Percentiles rank a stretch among this genome's conserved stretches.
These are phyloP conservation scores for Heliophila coronopifolia DNA, from an alignment of 441 rosid species.

Conservation along the genomic window DNA sequence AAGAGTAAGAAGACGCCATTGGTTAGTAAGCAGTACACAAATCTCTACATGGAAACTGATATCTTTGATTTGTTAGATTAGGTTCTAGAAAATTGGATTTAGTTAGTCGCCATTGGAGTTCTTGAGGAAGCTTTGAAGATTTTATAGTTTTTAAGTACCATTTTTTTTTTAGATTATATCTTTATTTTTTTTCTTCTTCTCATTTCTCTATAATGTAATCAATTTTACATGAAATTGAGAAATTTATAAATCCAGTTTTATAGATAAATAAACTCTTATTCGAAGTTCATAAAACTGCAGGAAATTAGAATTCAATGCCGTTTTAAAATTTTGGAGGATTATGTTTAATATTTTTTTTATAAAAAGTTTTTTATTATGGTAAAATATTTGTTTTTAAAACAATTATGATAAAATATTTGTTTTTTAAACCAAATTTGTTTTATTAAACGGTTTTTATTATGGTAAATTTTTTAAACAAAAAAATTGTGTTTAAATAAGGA, in stretches of 20 bases:
- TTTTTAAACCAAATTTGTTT: too few relatives aligned
- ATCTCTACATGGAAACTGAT: conserved; percentile 1
- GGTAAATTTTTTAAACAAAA: too few relatives aligned
- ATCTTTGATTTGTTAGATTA: conserved; percentile 18
- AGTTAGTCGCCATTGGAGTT: background rate
- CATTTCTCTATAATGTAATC: conserved; percentile 18
- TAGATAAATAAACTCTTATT: too few relatives aligned
- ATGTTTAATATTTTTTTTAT: too few relatives aligned
- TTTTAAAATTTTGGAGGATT: too few relatives aligned
- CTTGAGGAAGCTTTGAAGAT: conserved; percentile 17
- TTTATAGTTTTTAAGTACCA: conserved; percentile 17
- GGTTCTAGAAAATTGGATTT: conserved; percentile 14
- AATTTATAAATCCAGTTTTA: too few relatives aligned
- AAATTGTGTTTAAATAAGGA: too few relatives aligned
- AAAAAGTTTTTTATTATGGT: too few relatives aligned
- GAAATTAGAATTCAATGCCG: background rate
- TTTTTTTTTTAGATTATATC: conserved; percentile 25
- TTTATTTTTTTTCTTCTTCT: conserved; percentile 8
- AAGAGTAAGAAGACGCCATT: background rate
- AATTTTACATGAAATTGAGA: conserved; percentile 22
- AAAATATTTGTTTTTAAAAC: too few relatives aligned
- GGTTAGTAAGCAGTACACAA: background rate
- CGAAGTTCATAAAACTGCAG: background rate
- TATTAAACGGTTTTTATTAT: too few relatives aligned
- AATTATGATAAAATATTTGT: too few relatives aligned